Base-by-base conservation (phyloP, 2,329 filamentous ascomycete species). In the Hypoxylon sp. region DNA sequence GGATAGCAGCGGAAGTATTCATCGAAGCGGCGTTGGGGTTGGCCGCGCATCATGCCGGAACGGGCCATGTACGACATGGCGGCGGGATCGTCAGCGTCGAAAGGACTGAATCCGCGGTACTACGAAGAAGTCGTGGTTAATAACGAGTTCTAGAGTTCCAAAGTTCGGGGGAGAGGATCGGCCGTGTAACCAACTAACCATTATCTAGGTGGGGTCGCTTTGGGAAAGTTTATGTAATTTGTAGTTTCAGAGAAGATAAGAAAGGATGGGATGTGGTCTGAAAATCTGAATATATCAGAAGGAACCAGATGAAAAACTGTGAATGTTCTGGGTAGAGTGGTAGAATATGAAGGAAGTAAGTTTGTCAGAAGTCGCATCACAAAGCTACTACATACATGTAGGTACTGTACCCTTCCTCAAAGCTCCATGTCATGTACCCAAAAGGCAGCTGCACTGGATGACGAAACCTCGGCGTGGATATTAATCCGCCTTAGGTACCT, bases 1-100 rank as follows among this genome's bases (percentile, higher is more conserved):
- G 96, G 96, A 77, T 98, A 99, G 84, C 94, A 98, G 76, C 96
- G 91, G 82, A 98, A 98, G 84, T 97, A 98, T 81, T 99, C 96
- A 80, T 99, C 95, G 83, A 99, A 99, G 67, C 94, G 93, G 75
- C 93, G 92, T 58, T 84, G 73, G 81, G 85, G 75, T 79, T 84
- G 80, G 58, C 84, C 81, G 65, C 86, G 83, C 70, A 76, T 75
- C 74, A 77, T 75, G 63, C 81, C 80, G 25, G 78, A 76, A 25
- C 81, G 80, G 43, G 82, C 82, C 80, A 86, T 82, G 76, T 82
- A 82, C 75, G 82, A 84, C 75, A 86, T 81, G 64, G 83, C 79
- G 30, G 82, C 80, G n/a, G 83, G 81, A 72, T 86, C 82, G 67
- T 77, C 78, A 63, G 83, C 80, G 73, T 86, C 83, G 71, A 82